Conservation (phyloP, 305 asterid species). For the Vinca major region DNA sequence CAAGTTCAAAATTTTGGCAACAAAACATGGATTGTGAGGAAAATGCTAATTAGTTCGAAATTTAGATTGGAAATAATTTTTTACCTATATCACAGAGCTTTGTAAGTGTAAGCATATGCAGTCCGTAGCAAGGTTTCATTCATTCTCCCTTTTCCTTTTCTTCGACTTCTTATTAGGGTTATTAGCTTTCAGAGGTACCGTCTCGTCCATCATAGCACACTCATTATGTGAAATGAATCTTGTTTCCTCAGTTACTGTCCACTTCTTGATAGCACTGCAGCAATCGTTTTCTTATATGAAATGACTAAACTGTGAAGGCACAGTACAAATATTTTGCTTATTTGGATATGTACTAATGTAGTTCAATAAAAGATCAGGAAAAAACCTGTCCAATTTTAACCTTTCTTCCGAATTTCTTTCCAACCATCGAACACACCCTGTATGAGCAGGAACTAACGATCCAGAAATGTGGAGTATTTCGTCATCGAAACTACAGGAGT, state of each 20-base stretch:
- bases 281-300: not conserved
- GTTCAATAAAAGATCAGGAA: not conserved
- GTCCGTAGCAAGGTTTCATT: constrained; percentile 12
- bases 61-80: not conserved
- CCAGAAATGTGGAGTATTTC: constrained; percentile 53
- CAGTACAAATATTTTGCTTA: not conserved
- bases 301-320: not conserved
- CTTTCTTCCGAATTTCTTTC: constrained; percentile 35
- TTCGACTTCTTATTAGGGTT: constrained; percentile 27
- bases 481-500: constrained; percentile 41
- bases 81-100: constrained; percentile 1
- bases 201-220: constrained; percentile 10
- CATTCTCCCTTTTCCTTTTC: constrained; percentile 22
- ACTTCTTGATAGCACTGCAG: constrained; percentile 30
- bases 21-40: too few relatives aligned
- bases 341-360: not conserved
- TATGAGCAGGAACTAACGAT: constrained; percentile 35
- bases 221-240: constrained; percentile 13
- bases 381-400: constrained; percentile 38
- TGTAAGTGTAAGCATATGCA: not conserved
- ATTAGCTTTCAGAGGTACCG: constrained; percentile 7
- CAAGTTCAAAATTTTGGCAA: not conserved
- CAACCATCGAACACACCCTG: constrained; percentile 53
- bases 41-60: not conserved
- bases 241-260: constrained; percentile 18